Evolutionary conservation across 2,329 filamentous ascomycete species (phyloP).

Genomic region (Apiospora kogelbergensis): DNA sequence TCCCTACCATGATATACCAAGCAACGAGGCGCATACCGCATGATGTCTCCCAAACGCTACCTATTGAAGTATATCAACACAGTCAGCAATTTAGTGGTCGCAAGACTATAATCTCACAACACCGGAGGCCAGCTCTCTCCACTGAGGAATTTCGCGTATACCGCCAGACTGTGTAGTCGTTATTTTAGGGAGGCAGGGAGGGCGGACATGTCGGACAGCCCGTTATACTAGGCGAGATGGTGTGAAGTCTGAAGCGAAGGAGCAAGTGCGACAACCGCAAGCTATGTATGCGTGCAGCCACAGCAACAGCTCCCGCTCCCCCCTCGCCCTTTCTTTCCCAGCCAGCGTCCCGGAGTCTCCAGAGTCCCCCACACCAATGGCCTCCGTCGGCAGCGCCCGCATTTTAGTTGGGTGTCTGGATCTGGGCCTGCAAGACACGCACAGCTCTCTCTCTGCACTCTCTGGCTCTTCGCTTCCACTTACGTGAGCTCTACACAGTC

Average conservation of each 20-base stretch:
- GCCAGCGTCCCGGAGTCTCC: background rate
- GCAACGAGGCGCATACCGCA: background rate
- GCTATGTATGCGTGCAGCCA: background rate
- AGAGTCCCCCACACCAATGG: too few relatives aligned
- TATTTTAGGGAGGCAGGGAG: background rate
- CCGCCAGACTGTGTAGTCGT: background rate
- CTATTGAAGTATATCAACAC: background rate
- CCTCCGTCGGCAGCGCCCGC: too few relatives aligned
- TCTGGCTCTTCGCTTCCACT: background rate
- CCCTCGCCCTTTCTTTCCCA: background rate
- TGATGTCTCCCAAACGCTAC: background rate
- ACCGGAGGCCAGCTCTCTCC: background rate
- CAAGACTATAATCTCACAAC: background rate
- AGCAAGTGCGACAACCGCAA: background rate
- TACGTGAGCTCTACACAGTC: conserved; percentile 2
- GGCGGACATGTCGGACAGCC: background rate
- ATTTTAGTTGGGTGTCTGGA: too few relatives aligned
- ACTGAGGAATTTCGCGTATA: background rate
- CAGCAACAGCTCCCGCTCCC: background rate
- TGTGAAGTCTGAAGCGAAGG: background rate
- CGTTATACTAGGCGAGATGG: background rate
- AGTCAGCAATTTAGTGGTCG: background rate
- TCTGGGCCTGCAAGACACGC: too few relatives aligned
- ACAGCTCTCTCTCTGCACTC: background rate
- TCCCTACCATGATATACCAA: background rate